phyloP scores from a whole-genome alignment of 192 early-diverging fungal genomes.

The Gigaspora rosea region DNA sequence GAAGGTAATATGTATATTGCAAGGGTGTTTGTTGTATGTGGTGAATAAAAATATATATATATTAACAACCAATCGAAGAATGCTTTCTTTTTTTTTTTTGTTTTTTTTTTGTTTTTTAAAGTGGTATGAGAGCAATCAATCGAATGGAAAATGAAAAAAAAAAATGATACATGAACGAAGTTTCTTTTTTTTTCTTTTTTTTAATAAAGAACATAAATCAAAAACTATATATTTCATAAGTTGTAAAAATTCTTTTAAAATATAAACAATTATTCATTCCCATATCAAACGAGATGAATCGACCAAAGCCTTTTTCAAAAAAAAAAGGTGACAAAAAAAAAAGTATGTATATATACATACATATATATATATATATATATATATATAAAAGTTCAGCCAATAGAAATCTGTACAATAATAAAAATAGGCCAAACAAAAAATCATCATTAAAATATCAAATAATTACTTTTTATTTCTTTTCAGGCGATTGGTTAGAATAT shows the following conservation, averaged over 20 bases:
- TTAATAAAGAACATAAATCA: too few species aligned
- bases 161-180: neutral
- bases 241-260: neutral
- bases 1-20: too few species aligned
- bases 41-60: neutral
- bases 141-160: neutral
- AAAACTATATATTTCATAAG: too few species aligned
- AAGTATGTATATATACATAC: too few species aligned
- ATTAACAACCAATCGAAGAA: conserved; percentile 23
- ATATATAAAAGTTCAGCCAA: neutral
- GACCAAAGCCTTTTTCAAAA: neutral
- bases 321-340: neutral
- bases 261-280: neutral
- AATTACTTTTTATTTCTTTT: conserved; percentile 11
- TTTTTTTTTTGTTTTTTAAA: too few species aligned
- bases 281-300: neutral
- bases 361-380: too few species aligned
- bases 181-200: neutral
- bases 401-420: neutral
- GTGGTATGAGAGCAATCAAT: neutral
- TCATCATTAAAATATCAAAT: neutral
- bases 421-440: neutral
- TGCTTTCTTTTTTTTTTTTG: neutral
- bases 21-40: too few species aligned
- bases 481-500: neutral